Percentiles rank a stretch among this genome's conserved stretches.
Conservation (phyloP, 108 stramenopile species). For the Seminavis robusta region DNA sequence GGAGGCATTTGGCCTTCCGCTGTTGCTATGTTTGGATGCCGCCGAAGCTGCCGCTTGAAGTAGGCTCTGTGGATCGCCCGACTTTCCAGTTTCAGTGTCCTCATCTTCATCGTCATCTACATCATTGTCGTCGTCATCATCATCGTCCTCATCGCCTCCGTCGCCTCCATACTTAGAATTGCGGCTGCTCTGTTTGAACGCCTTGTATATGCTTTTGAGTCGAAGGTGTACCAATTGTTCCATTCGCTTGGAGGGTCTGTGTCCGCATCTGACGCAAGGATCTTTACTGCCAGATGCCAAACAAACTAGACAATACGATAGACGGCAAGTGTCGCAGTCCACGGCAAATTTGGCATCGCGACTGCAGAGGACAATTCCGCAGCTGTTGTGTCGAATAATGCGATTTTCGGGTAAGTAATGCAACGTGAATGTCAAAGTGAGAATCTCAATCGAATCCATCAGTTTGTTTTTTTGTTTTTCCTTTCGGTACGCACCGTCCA, state of each 20-base stretch:
- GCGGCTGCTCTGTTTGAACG: slow-evolving; percentile 70
- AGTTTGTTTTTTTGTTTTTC: neutral
- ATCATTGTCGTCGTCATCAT: neutral
- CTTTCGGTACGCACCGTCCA: slow-evolving; percentile 61
- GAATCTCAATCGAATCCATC: neutral
- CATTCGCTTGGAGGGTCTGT: slow-evolving; percentile 84
- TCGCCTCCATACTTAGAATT: slow-evolving; percentile 14
- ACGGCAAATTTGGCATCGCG: slow-evolving; percentile 93
- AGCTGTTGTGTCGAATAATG: slow-evolving; percentile 30
- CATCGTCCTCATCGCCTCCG: slow-evolving; percentile 11
- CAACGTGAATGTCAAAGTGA: neutral
- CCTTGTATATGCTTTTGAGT: slow-evolving; percentile 90
- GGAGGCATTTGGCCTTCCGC: too few relatives aligned
- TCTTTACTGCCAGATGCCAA: slow-evolving; percentile 86
- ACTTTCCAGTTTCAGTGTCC: slow-evolving; percentile 1
- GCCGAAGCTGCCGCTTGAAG: slow-evolving; percentile 53
- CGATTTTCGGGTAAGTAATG: neutral
- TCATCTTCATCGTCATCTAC: slow-evolving; percentile 3
- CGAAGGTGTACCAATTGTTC: slow-evolving; percentile 90
- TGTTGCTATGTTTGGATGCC: neutral
- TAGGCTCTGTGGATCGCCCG: slow-evolving; percentile 44
- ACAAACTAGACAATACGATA: slow-evolving; percentile 89
- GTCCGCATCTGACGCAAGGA: slow-evolving; percentile 86
- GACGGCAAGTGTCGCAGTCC: slow-evolving; percentile 89
- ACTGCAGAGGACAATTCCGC: slow-evolving; percentile 88